A percentile compares a stretch with the other conserved stretches of the same genome.
Conservation (phyloP, 1,284 basidiomycete genomes). For the Austropuccinia psidii region DNA sequence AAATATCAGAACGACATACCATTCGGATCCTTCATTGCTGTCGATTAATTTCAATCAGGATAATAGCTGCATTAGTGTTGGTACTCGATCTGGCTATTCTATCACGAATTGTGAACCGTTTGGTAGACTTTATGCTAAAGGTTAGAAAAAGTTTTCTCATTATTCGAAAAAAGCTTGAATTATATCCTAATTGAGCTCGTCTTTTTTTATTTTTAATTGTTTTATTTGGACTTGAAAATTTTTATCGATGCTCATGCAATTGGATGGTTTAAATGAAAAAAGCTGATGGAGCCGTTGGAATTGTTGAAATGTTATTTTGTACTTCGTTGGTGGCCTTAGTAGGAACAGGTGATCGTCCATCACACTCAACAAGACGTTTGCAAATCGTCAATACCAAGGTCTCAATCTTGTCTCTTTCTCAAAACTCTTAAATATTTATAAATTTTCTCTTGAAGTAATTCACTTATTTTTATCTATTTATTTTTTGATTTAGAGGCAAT, state of each 20-base stretch:
- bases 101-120: slow-evolving; percentile 98
- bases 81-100: slow-evolving; percentile 88
- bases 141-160: slow-evolving; percentile 51
- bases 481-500: slow-evolving; percentile 65
- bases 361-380: slow-evolving; percentile 65
- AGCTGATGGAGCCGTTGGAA: slow-evolving; percentile 87
- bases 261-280: neutral
- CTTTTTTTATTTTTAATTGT: neutral
- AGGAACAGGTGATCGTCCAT: slow-evolving; percentile 67
- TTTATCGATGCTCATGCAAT: too few relatives aligned
- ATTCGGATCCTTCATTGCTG: slow-evolving; percentile 42
- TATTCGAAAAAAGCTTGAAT: neutral
- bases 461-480: neutral
- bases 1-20: slow-evolving; percentile 9
- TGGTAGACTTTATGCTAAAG: slow-evolving; percentile 87
- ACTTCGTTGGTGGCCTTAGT: slow-evolving; percentile 94
- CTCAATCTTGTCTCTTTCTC: neutral
- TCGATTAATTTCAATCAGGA: slow-evolving; percentile 45
- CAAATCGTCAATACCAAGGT: slow-evolving; percentile 99
- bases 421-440: neutral
- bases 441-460: neutral
- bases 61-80: slow-evolving; percentile 70
- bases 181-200: neutral
- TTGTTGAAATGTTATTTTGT: slow-evolving; percentile 99
- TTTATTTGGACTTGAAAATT: slow-evolving; percentile 2